phyloP scores from a whole-genome alignment of 345 rosid species.

The Eucalyptus camaldulensis region DNA sequence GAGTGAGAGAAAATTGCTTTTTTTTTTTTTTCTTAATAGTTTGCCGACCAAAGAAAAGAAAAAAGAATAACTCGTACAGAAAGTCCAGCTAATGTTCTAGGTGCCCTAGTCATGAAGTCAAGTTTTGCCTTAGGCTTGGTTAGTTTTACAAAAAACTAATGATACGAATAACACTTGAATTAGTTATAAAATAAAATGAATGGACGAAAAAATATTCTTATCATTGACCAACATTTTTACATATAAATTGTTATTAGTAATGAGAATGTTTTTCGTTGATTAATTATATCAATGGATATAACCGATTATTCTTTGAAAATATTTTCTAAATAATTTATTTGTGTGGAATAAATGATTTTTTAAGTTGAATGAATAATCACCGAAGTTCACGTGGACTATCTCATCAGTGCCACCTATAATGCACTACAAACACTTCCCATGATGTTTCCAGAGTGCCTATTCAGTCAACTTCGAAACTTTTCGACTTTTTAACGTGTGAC shows the following conservation, averaged over 20 bases:
- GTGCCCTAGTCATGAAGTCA: neutral
- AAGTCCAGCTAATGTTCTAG: neutral
- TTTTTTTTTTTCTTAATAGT: neutral
- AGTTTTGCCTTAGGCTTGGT: neutral
- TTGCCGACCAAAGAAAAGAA: neutral
- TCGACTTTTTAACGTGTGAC: rapidly evolving
- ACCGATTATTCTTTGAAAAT: too few species aligned
- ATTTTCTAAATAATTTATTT: too few species aligned
- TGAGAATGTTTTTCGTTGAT: rapidly evolving
- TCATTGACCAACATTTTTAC: too few species aligned
- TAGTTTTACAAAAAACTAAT: too few species aligned
- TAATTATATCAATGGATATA: too few species aligned
- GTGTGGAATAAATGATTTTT: too few species aligned
- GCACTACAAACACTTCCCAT: neutral
- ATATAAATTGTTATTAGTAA: too few species aligned
- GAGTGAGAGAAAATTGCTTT: neutral
- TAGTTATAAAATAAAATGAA: too few species aligned
- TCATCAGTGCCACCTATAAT: neutral
- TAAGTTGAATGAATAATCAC: neutral
- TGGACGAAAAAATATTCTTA: too few species aligned
- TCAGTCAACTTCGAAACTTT: too few species aligned
- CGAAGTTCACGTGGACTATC: too few species aligned
- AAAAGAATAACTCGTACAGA: neutral
- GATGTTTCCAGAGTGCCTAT: neutral
- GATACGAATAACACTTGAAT: too few species aligned